These are phyloP conservation scores for Phaeosphaeria sp. DNA, from an alignment of 2,329 filamentous ascomycete genomes.

Conservation along the genomic window DNA sequence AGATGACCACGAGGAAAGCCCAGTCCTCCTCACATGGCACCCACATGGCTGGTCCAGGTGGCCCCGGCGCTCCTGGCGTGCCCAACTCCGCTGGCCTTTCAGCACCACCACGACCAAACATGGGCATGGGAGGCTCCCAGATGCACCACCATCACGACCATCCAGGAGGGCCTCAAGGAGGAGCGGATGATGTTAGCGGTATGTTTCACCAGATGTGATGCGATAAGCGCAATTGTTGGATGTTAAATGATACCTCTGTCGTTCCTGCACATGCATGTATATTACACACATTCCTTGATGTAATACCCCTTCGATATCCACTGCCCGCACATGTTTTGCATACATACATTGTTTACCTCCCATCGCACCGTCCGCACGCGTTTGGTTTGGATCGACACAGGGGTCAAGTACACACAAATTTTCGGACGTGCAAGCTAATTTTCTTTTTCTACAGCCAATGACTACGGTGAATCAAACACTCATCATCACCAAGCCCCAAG, in stretches of 20 bases:
- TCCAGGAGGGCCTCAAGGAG: slow-evolving; percentile 69
- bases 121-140: slow-evolving; percentile 71
- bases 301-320: slow-evolving; percentile 50
- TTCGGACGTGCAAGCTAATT: slow-evolving; percentile 52
- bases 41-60: slow-evolving; percentile 72
- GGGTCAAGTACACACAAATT: slow-evolving; percentile 22
- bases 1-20: slow-evolving; percentile 87
- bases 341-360: slow-evolving; percentile 20
- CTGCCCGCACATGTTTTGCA: slow-evolving; percentile 42
- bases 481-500: slow-evolving; percentile 71
- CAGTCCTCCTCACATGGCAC: slow-evolving; percentile 64
- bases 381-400: slow-evolving; percentile 32
- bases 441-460: slow-evolving; percentile 61
- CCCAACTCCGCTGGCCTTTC: slow-evolving; percentile 68
- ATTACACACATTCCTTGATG: slow-evolving; percentile 53
- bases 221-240: slow-evolving; percentile 48
- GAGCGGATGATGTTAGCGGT: slow-evolving; percentile 87
- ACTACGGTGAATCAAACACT: slow-evolving; percentile 66
- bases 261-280: slow-evolving; percentile 51
- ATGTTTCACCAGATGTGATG: slow-evolving; percentile 93
- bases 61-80: slow-evolving; percentile 68
- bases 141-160: slow-evolving; percentile 77
- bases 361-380: slow-evolving; percentile 29
- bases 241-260: slow-evolving; percentile 52
- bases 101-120: slow-evolving; percentile 65